Evolutionary conservation across 306 rosid genomes (phyloP).

Genomic region (Carpinus viminea): DNA sequence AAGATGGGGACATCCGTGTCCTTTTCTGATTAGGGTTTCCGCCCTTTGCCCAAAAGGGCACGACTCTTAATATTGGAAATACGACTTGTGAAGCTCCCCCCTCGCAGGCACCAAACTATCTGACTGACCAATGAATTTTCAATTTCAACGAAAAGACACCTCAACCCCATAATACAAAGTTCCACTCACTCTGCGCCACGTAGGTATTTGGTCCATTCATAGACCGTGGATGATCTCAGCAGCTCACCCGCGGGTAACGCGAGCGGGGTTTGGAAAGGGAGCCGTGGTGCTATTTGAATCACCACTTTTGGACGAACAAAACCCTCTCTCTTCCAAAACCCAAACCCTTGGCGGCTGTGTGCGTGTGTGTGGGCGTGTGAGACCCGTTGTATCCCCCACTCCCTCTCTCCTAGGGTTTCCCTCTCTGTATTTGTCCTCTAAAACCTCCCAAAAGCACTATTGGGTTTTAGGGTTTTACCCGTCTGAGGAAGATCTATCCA

Average conservation of each 20-base stretch:
- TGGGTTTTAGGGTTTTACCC: conserved; percentile 36
- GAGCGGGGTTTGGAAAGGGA: conserved; percentile 23
- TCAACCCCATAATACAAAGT: rapidly evolving
- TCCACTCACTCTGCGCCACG: neutral
- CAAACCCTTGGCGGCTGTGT: conserved; percentile 99
- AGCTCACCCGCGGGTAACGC: conserved; percentile 56
- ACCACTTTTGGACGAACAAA: conserved; percentile 75
- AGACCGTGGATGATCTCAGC: conserved; percentile 1
- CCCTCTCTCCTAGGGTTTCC: conserved; percentile 47
- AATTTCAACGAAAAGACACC: neutral
- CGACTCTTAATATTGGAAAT: conserved; percentile 32
- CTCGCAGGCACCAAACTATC: neutral
- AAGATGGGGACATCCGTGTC: conserved; percentile 50
- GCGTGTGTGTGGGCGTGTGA: conserved; percentile 23
- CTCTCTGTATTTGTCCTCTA: conserved; percentile 22
- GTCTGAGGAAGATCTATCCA: conserved; percentile 45
- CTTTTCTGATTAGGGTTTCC: conserved; percentile 73
- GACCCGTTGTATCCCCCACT: conserved; percentile 46
- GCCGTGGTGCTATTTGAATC: conserved; percentile 98
- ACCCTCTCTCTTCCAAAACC: conserved; percentile 84
- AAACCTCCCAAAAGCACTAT: conserved; percentile 26
- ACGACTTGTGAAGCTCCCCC: neutral
- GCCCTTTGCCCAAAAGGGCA: conserved; percentile 30
- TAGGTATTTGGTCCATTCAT: conserved; percentile 22
- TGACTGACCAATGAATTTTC: conserved; percentile 38